Base-by-base conservation (phyloP, 2,329 filamentous ascomycete genomes). In the Niveomyces coronatus region DNA sequence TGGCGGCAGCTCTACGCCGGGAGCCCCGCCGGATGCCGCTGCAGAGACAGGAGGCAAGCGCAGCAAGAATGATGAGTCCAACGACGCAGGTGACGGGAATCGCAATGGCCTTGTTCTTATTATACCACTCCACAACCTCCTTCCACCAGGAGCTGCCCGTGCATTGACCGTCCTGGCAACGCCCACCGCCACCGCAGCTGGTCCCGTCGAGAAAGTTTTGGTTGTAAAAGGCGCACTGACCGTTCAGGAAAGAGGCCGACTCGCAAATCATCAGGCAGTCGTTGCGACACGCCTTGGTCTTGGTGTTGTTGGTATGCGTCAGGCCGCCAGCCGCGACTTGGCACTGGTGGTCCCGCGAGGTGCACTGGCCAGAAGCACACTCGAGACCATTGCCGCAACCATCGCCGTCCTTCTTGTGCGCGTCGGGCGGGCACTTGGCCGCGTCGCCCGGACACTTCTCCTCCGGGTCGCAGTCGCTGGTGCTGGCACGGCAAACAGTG, bases 201-300 rank as follows among this genome's bases (percentile, higher is more conserved):
- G 91, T 96, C 14, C 91, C 91, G 54, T 98, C 91, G 20, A 96
- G 67, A 62, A 94, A 96, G 61, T 93, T 91, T 56, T 95, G 87
- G 55, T 85, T 80, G 63, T 93, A 74, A 16, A 73, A 72, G 43
- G 82, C 79, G 59, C 86, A 94, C 7, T 71, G 68, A 41, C 74
- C 73, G 5, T 64, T 45, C 7, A 75, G 75, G 41, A 88, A 79
- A 40, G 76, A 66, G 4, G 85, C 77, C 17, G 80, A 82, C 3
- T 72, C 70, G 58, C 91, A 98, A 34, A 78, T 79, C 35, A 96
- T 65, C 45, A 74, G 69, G 61, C 91, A 98, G 35, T 71, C 70
- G 38, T 65, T 67, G 46, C 81, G 76, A 61, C 91, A 98, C 9
- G 88, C 81, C 50, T 76, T 78, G 2, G 86, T 93, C 50, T 76